These are phyloP conservation scores for Rosa multiflora DNA, from an alignment of 306 rosid genomes.

Conservation along the genomic window DNA sequence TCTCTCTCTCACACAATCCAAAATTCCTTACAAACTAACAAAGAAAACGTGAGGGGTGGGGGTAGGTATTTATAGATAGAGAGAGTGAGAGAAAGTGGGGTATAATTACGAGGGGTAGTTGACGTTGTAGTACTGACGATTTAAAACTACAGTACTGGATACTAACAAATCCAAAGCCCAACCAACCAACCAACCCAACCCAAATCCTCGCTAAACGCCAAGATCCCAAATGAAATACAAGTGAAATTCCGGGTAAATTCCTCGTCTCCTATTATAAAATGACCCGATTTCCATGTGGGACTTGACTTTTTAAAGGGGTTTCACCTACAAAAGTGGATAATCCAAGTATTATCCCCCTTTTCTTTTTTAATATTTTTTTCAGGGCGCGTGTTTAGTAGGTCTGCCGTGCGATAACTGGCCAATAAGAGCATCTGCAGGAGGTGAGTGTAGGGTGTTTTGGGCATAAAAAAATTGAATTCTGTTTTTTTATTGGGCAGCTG, in stretches of 20 bases:
- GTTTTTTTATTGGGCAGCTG: neutral
- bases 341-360: slow-evolving; percentile 1
- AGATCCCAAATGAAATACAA: neutral
- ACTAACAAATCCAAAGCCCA: neutral
- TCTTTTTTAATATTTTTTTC: neutral
- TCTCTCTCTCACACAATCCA: slow-evolving; percentile 12
- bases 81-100: neutral
- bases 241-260: slow-evolving; percentile 29
- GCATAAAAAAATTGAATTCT: neutral
- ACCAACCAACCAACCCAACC: neutral
- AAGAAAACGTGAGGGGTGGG: slow-evolving; percentile 3
- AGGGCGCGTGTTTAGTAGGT: too few species aligned
- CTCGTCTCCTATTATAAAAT: neutral
- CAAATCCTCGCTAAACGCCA: slow-evolving; percentile 1
- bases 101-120: slow-evolving; percentile 23
- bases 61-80: slow-evolving; percentile 48
- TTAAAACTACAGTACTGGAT: neutral
- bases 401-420: neutral
- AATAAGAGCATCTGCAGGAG: neutral
- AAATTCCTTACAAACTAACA: slow-evolving; percentile 25
- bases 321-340: slow-evolving; percentile 37
- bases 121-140: neutral
- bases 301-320: slow-evolving; percentile 23
- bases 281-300: neutral
- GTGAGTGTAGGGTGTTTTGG: neutral